phyloP scores from a whole-genome alignment of 768 basidiomycete genomes.

The Stropharia rugosoannulata region DNA sequence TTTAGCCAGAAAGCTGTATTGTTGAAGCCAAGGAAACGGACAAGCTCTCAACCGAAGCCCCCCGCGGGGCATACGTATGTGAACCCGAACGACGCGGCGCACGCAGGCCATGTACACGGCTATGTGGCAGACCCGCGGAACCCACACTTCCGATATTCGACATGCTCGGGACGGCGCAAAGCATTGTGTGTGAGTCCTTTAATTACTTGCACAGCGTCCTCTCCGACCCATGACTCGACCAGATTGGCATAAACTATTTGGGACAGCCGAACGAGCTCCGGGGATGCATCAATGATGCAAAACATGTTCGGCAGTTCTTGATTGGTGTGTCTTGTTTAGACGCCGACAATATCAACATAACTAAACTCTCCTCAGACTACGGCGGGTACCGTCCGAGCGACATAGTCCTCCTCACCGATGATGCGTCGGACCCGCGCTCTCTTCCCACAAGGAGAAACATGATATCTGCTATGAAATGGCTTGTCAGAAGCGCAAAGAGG shows the following conservation, averaged over 20 bases:
- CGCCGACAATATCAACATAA: background rate
- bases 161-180: slow-evolving; percentile 76
- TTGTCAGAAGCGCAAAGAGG: slow-evolving; percentile 64
- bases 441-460: slow-evolving; percentile 48
- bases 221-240: slow-evolving; percentile 1
- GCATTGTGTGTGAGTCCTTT: slow-evolving; percentile 68
- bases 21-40: background rate
- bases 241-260: slow-evolving; percentile 82
- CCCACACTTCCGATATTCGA: slow-evolving; percentile 64
- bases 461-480: slow-evolving; percentile 50
- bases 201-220: background rate
- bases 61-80: slow-evolving; percentile 4
- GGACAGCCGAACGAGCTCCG: slow-evolving; percentile 62
- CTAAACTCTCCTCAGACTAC: slow-evolving; percentile 21
- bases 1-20: background rate
- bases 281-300: slow-evolving; percentile 84
- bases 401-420: slow-evolving; percentile 71
- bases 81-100: background rate
- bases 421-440: slow-evolving; percentile 39
- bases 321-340: slow-evolving; percentile 39
- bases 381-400: slow-evolving; percentile 59
- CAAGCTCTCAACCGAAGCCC: slow-evolving; percentile 4
- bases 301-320: slow-evolving; percentile 67
- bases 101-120: slow-evolving; percentile 5
- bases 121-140: slow-evolving; percentile 22